Conservation (phyloP, 768 basidiomycete species). For the Infundibulicybe gibba region DNA sequence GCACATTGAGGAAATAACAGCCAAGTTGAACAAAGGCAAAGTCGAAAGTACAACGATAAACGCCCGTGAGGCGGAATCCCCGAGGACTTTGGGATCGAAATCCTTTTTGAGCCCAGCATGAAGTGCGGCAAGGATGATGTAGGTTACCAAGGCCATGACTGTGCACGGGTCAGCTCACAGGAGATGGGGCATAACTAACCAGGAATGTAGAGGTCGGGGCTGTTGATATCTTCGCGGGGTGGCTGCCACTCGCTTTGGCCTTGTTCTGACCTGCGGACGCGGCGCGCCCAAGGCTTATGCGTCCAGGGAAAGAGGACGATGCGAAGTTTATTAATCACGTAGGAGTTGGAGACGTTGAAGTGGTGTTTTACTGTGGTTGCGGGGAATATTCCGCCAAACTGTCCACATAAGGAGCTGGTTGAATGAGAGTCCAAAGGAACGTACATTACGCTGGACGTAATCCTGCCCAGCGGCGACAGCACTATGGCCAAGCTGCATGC, state of each 20-base stretch:
- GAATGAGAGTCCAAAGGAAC: slow-evolving; percentile 19
- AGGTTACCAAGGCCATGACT: slow-evolving; percentile 97
- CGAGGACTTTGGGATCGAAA: slow-evolving; percentile 87
- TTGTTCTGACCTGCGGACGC: slow-evolving; percentile 60
- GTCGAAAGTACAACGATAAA: slow-evolving; percentile 83
- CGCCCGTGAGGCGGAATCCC: slow-evolving; percentile 81
- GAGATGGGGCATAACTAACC: slow-evolving; percentile 36
- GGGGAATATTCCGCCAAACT: slow-evolving; percentile 84
- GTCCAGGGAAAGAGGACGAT: slow-evolving; percentile 95
- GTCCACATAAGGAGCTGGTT: slow-evolving; percentile 7
- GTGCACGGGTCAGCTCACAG: neutral
- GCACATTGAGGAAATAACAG: slow-evolving; percentile 90
- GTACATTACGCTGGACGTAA: slow-evolving; percentile 91
- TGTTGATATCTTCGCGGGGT: slow-evolving; percentile 93
- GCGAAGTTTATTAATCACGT: slow-evolving; percentile 86
- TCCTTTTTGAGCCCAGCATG: slow-evolving; percentile 77
- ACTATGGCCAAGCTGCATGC: slow-evolving; percentile 91
- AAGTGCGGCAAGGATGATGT: slow-evolving; percentile 85
- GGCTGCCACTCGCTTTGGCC: slow-evolving; percentile 76
- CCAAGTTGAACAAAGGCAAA: slow-evolving; percentile 88
- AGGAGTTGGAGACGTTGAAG: slow-evolving; percentile 95
- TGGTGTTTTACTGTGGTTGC: slow-evolving; percentile 77
- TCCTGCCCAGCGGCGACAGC: slow-evolving; percentile 94
- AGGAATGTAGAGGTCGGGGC: slow-evolving; percentile 96
- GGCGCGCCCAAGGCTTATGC: slow-evolving; percentile 84